These are phyloP conservation scores for Agrocybe pediades DNA, from an alignment of 768 basidiomycete species.

Conservation along the genomic window DNA sequence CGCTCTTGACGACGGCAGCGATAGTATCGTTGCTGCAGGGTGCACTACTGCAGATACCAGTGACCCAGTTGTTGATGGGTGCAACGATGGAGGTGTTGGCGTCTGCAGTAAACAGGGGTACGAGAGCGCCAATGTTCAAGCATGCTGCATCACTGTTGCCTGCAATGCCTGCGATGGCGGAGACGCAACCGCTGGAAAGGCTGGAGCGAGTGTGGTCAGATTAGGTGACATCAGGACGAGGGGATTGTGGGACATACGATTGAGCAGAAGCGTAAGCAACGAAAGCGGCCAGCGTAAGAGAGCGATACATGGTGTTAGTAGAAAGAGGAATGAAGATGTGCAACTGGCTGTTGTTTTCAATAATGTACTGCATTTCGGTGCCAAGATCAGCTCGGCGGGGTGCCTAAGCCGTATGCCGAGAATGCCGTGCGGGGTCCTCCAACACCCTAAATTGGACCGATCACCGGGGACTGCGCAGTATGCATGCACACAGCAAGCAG, in stretches of 20 bases:
- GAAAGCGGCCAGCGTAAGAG: slow-evolving; percentile 30
- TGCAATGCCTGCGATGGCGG: slow-evolving; percentile 46
- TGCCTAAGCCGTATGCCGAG: too few species aligned
- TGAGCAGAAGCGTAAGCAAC: slow-evolving; percentile 43
- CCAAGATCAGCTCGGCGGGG: not conserved
- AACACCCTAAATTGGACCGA: too few species aligned
- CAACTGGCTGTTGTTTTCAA: slow-evolving; percentile 5
- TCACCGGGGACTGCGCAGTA: too few species aligned
- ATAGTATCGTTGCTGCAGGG: slow-evolving; percentile 65
- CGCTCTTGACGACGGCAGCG: slow-evolving; percentile 49
- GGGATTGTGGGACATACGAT: slow-evolving; percentile 32
- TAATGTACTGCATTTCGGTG: not conserved
- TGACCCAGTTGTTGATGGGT: slow-evolving; percentile 63
- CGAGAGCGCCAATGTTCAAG: slow-evolving; percentile 47
- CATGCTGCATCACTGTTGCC: slow-evolving; percentile 48
- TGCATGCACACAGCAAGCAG: too few species aligned
- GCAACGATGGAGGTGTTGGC: slow-evolving; percentile 42
- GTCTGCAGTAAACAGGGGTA: slow-evolving; percentile 36
- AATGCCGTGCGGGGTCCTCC: too few species aligned
- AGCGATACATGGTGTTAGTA: slow-evolving; percentile 23
- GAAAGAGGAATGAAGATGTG: slow-evolving; percentile 17
- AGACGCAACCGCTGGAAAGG: slow-evolving; percentile 51
- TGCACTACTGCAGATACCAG: slow-evolving; percentile 49
- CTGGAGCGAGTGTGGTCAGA: slow-evolving; percentile 17
- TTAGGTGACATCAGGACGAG: not conserved